Evolutionary conservation across 148 eudicot genomes (phyloP), one percentile per base, ranked within the genome.

Genomic region (Vaccinium vitisidaea): DNA sequence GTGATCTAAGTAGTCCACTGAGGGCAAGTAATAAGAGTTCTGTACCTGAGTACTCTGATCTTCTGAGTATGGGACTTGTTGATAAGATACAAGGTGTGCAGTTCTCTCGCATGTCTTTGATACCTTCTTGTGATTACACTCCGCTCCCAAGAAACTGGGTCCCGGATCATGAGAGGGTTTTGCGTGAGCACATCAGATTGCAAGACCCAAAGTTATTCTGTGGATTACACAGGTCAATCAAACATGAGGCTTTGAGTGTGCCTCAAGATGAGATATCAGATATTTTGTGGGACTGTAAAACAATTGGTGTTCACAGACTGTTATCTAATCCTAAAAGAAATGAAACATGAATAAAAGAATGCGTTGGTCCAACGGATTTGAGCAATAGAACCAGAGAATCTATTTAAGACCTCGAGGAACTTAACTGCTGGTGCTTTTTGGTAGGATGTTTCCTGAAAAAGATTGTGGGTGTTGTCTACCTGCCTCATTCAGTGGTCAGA

Each of bases 131-230:
- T 88, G 98, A 95, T 88, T 95, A 94, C 81, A 89, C 93, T 10
- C 98, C 96, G n/a, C 93, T 95, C 67, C 98, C 98, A 32, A 89
- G 98, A 87, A 91, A 88, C 55, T 95, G 99, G 98, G 77, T 92
- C 59, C 99, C 99, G 8, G 92, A 94, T 80, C 98, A 95, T 80
- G 98, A 94, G 88, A 88, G 86, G 70, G 70, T 95, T 79, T 87
- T 95, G 87, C 85, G 43, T 61, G 98, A 95, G 84, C 93, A 97
- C 82, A 89, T 92, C 70, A 92, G 83, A 80, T 87, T 97, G 84
- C 99, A 95, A 84, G 93, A 97, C 81, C 94, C 96, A 9, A 93
- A 89, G 84, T 90, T 91, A 87, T 97, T 94, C 83, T 90, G 91
- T 86, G 94, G 91, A 83, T 87, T 97, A 81, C 91, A 84, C n/a